Base-by-base conservation (phyloP, 441 rosid genomes). In the Hypseocharis bilobata region DNA sequence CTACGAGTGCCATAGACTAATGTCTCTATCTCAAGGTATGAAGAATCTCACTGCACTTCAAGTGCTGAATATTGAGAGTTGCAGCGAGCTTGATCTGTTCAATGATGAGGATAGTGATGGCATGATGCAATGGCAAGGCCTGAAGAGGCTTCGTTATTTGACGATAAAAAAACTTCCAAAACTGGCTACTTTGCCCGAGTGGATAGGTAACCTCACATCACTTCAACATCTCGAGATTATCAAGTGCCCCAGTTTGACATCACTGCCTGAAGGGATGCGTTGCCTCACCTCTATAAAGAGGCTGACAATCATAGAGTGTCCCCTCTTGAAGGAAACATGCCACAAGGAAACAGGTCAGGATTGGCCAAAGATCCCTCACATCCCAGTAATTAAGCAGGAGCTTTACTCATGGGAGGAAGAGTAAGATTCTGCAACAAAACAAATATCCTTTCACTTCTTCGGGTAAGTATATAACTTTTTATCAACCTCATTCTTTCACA, bases 41-140 rank as follows among this genome's bases (percentile, higher is more conserved):
- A 28, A 28, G 14, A 19, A 63, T 47, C 72, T 73, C 7, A 36
- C 64, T 26, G 42, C 68, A 22, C 70, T 70, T 16, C 47, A 59
- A 26, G 55, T 6, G 4, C 70, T 77, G 6, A 3, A 5, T 3
- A 54, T 77, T 47, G 0, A 2, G 0, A 10, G 29, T 2, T 73
- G 80, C 52, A 25, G 45, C 14, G 60, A 66, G 28, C 72, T 76
- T 40, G 64, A 63, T 62, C 23, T 72, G 29, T 65, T 42, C 17
- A 29, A 62, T 11, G 45, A 27, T 5, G 36, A 71, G n/a, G n/a
- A n/a, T n/a, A n/a, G n/a, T n/a, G n/a, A n/a, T n/a, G n/a, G n/a
- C n/a, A n/a, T n/a, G 2, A 70, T 45, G n/a, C 63, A 49, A 3
- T 70, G 71, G 74, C 62, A 66, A 14, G 38, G 26, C 38, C 62